Evolutionary conservation across 2,329 filamentous ascomycete species (phyloP).

Genomic region (Talaromyces sp.): DNA sequence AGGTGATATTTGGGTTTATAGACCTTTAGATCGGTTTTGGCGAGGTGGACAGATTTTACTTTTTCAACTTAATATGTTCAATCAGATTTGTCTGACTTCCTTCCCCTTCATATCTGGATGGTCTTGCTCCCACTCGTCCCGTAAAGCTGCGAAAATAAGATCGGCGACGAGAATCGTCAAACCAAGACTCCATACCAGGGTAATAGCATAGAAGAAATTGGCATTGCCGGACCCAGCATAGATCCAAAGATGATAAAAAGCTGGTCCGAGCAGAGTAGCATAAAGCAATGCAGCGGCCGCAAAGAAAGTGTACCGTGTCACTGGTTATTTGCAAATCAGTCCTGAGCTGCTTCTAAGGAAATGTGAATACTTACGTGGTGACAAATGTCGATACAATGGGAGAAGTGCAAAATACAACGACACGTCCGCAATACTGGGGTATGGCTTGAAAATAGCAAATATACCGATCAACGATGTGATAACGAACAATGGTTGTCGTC

Average conservation of each 20-base stretch:
- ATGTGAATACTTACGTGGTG: constrained; percentile 58
- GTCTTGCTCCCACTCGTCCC: constrained; percentile 92
- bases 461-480: constrained; percentile 80
- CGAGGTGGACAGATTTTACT: not conserved
- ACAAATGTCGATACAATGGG: constrained; percentile 83
- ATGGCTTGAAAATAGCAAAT: constrained; percentile 94
- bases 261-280: constrained; percentile 79
- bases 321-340: constrained; percentile 32
- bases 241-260: constrained; percentile 96
- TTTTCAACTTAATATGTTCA: constrained; percentile 5
- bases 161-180: constrained; percentile 84
- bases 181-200: constrained; percentile 93
- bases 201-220: constrained; percentile 99
- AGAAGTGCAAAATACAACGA: constrained; percentile 79
- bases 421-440: constrained; percentile 86
- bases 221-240: constrained; percentile 97
- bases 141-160: constrained; percentile 76
- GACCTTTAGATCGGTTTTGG: constrained; percentile 17
- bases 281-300: constrained; percentile 79
- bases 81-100: constrained; percentile 76
- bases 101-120: constrained; percentile 85
- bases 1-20: not conserved
- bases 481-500: constrained; percentile 80
- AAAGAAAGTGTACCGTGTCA: constrained; percentile 92
- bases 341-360: not conserved